These are phyloP conservation scores for Ulvella scutata DNA, from an alignment of 139 green algal species.

Conservation along the genomic window DNA sequence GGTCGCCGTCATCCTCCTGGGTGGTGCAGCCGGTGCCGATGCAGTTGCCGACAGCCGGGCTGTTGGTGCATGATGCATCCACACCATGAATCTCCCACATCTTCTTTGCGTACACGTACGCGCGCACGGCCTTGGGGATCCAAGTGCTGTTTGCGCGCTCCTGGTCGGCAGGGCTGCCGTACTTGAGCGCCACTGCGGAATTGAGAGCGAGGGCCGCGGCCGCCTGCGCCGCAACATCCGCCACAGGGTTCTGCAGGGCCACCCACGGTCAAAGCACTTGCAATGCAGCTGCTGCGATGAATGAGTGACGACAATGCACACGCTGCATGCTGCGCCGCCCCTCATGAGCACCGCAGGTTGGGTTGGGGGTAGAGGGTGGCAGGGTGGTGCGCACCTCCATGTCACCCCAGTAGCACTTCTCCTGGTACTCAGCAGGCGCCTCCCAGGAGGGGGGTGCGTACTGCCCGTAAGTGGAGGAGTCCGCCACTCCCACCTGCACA, in stretches of 20 bases:
- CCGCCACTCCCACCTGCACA: neutral
- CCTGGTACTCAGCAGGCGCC: neutral
- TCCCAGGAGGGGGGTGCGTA: neutral
- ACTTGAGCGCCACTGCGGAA: neutral
- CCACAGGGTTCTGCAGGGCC: too few relatives aligned
- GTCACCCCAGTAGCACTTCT: conserved; percentile 1
- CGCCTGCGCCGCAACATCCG: neutral
- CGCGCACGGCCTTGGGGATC: neutral
- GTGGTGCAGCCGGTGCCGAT: neutral
- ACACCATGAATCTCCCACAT: neutral
- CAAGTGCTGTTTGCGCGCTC: neutral
- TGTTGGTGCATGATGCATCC: neutral
- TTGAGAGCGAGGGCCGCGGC: neutral
- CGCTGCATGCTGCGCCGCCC: too few relatives aligned
- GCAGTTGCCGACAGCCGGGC: neutral
- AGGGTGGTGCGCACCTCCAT: too few relatives aligned
- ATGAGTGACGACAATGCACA: too few relatives aligned
- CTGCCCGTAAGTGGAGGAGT: neutral
- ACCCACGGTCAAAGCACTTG: too few relatives aligned
- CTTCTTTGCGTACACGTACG: neutral
- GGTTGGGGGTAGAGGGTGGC: too few relatives aligned
- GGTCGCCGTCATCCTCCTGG: neutral
- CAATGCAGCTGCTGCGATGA: too few relatives aligned
- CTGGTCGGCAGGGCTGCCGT: neutral
- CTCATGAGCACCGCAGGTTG: too few relatives aligned